Evolutionary conservation across 2,329 filamentous ascomycete species (phyloP), one percentile per base, ranked within the genome.

Genomic region (Thelonectria discophora): DNA sequence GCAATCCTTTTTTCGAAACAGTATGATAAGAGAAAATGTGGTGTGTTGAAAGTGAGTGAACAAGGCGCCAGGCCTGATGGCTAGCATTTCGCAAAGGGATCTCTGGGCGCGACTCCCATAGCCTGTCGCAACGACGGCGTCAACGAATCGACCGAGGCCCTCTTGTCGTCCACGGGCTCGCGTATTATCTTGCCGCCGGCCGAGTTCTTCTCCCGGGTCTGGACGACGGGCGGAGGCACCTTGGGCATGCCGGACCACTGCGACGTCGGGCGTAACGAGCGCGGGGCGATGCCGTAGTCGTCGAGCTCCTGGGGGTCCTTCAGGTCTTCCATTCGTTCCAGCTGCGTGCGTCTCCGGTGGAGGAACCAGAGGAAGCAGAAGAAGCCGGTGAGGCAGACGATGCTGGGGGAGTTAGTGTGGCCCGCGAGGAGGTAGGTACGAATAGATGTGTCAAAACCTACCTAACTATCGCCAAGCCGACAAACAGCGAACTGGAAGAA

Each of bases 221-320:
- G 56, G 59, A 62, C 4, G 56, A 53, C n/a, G 53, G 67, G 39
- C 13, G 66, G 63, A 48, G 69, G 68, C 13, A 61, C 60, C 17
- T 55, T 60, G 1, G 69, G 69, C 55, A 70, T 49, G 12, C 54
- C 30, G 10, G 59, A 53, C 15, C 46, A 40, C 39, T 55, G 58
- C 32, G 50, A 21, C 1, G 32, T 18, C n/a, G 60, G 54, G 18
- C 45, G 42, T 7, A 15, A 17, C 2, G 58, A 48, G 1, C 20
- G 10, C 3, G 65, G 40, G 1, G 40, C 60, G 18, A 72, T 55
- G 21, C 71, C 71, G 20, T 73, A 73, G 47, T 73, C 71, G 39
- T 73, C 71, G 47, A 73, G 54, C 57, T 73, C 71, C 54, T 73
- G 68, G 18, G 62, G 11, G 20, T 60, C 62, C 40, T 73, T 73